Evolutionary conservation across 2,329 filamentous ascomycete genomes (phyloP).

Genomic region (Dactylellina haptotyla): DNA sequence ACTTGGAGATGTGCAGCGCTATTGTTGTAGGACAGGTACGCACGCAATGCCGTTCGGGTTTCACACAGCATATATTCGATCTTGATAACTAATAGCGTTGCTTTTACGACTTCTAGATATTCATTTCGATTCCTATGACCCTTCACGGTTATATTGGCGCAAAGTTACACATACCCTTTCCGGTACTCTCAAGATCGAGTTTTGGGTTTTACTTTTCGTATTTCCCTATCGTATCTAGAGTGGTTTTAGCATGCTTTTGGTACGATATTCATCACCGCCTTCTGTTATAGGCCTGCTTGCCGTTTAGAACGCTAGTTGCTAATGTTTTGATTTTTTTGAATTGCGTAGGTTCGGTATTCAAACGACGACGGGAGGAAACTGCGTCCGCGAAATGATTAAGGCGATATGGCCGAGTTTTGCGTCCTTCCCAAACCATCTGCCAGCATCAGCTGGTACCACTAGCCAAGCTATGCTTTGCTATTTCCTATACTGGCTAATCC

Average conservation of each 20-base stretch:
- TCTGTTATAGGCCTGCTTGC: too few species aligned
- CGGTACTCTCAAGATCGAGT: conserved; percentile 63
- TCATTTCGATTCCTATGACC: conserved; percentile 61
- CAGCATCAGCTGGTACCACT: conserved; percentile 66
- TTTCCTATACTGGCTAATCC: conserved; percentile 69
- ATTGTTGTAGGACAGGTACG: conserved; percentile 53
- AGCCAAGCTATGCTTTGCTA: conserved; percentile 69
- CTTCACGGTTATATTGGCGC: conserved; percentile 66
- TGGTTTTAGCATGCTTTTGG: conserved; percentile 66
- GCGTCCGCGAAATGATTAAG: conserved; percentile 63
- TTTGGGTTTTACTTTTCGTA: conserved; percentile 66
- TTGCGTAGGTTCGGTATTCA: conserved; percentile 70
- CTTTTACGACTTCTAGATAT: conserved; percentile 18
- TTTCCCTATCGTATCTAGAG: conserved; percentile 62
- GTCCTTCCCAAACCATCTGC: conserved; percentile 67
- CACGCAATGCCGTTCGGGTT: neutral
- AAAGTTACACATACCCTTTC: conserved; percentile 65
- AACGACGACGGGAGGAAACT: conserved; percentile 71
- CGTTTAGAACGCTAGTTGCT: too few species aligned
- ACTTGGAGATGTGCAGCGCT: conserved; percentile 24
- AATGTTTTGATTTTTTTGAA: neutral
- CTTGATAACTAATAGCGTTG: conserved; percentile 55
- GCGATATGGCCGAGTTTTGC: conserved; percentile 69
- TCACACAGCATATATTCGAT: conserved; percentile 43
- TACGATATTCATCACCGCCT: too few species aligned